Conservation (phyloP, 2,329 filamentous ascomycete species). For the Arthroderma sp. region DNA sequence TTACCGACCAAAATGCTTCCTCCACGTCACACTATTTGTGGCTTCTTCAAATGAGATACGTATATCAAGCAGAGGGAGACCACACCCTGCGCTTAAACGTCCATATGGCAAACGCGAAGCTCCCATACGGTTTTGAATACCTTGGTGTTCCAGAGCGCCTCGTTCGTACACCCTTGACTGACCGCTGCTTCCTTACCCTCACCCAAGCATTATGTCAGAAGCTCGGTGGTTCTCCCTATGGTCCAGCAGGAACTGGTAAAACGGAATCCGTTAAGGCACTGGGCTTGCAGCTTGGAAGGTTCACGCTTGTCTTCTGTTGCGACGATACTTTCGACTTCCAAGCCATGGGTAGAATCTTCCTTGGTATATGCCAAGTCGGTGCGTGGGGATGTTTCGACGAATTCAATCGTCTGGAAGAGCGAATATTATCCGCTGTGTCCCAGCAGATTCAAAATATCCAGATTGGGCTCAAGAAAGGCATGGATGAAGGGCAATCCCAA, state of each 20-base stretch:
- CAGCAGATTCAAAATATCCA: constrained; percentile 99
- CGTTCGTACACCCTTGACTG: constrained; percentile 89
- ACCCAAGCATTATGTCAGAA: constrained; percentile 92
- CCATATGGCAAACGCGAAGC: constrained; percentile 90
- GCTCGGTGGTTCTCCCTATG: constrained; percentile 91
- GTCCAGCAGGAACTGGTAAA: constrained; percentile 94
- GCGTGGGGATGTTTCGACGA: constrained; percentile 99
- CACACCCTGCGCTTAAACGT: constrained; percentile 71
- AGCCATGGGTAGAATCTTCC: constrained; percentile 97
- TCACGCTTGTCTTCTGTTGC: constrained; percentile 98
- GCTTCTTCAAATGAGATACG: constrained; percentile 94
- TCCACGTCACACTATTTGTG: constrained; percentile 74
- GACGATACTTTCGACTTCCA: constrained; percentile 99
- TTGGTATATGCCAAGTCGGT: constrained; percentile 97
- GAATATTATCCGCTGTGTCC: constrained; percentile 93
- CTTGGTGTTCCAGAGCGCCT: constrained; percentile 91
- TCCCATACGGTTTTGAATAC: constrained; percentile 97
- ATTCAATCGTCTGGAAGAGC: constrained; percentile 97
- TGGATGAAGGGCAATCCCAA: constrained; percentile 67
- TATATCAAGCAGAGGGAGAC: constrained; percentile 72
- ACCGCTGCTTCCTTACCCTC: constrained; percentile 94
- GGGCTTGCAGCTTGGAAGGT: constrained; percentile 88
- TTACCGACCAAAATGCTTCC: constrained; percentile 61
- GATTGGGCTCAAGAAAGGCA: constrained; percentile 76
- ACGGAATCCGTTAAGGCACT: constrained; percentile 98